These are phyloP conservation scores for Tylopilus orsonianus DNA, from an alignment of 1,284 basidiomycete species.

Conservation along the genomic window DNA sequence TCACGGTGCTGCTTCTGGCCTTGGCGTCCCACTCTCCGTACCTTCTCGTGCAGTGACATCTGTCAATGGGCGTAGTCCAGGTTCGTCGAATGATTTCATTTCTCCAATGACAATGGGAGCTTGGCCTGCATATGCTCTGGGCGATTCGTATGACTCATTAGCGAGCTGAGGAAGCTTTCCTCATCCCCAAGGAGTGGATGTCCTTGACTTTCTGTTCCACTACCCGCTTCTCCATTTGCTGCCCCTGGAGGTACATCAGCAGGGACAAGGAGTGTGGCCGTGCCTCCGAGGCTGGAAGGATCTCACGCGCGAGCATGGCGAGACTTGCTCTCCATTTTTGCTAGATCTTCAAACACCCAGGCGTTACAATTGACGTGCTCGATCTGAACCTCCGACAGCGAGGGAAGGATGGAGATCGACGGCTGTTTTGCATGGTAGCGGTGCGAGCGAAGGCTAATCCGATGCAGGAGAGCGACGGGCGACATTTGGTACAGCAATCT, in stretches of 20 bases:
- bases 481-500: constrained; percentile 60
- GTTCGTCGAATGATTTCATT: constrained; percentile 9
- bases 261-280: constrained; percentile 32
- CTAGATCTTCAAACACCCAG: constrained; percentile 34
- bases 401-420: constrained; percentile 56
- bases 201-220: constrained; percentile 63
- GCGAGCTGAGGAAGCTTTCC: constrained; percentile 18
- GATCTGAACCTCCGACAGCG: constrained; percentile 62
- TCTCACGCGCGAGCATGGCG: constrained; percentile 43
- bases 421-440: constrained; percentile 34
- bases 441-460: constrained; percentile 22
- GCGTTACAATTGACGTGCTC: constrained; percentile 53
- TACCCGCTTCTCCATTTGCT: constrained; percentile 49
- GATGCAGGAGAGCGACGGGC: constrained; percentile 42
- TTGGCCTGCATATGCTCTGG: constrained; percentile 40
- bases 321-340: constrained; percentile 39
- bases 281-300: constrained; percentile 52
- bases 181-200: constrained; percentile 40
- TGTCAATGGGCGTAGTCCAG: constrained; percentile 26
- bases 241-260: constrained; percentile 34
- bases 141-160: constrained; percentile 29
- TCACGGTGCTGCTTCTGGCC: constrained; percentile 56
- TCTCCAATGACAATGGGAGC: constrained; percentile 22
- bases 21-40: constrained; percentile 47
- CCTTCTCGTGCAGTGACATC: constrained; percentile 46